phyloP scores from a whole-genome alignment of 768 basidiomycete species.

The Mycena sanguinolenta region DNA sequence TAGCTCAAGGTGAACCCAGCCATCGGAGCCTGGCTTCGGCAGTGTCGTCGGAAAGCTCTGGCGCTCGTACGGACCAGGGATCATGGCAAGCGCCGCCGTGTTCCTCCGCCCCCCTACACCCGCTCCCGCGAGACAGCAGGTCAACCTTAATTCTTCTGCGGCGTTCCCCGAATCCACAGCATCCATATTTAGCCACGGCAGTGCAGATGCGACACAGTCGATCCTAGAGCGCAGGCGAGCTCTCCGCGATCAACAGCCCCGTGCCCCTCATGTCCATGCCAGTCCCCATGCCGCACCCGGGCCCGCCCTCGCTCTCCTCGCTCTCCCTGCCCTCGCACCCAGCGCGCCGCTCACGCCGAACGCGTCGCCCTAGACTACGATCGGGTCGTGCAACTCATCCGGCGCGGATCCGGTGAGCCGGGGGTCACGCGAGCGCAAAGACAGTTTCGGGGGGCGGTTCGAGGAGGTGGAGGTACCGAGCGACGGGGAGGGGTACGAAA shows the following conservation, averaged over 20 bases:
- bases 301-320: conserved; percentile 39
- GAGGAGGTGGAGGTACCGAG: conserved; percentile 82
- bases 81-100: conserved; percentile 77
- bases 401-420: conserved; percentile 27
- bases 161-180: conserved; percentile 35
- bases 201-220: conserved; percentile 42
- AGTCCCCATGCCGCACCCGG: neutral
- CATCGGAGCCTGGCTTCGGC: conserved; percentile 14
- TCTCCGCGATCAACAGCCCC: conserved; percentile 53
- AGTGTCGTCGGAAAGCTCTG: conserved; percentile 67
- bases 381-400: conserved; percentile 54
- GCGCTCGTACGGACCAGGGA: conserved; percentile 82
- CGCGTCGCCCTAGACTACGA: conserved; percentile 47
- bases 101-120: conserved; percentile 62
- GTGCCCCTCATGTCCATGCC: conserved; percentile 45
- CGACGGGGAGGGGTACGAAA: conserved; percentile 76
- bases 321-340: conserved; percentile 50
- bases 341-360: conserved; percentile 14
- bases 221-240: conserved; percentile 64
- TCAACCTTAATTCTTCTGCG: conserved; percentile 47
- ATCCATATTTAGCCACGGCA: conserved; percentile 38
- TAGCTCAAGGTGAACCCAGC: conserved; percentile 34
- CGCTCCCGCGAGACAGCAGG: conserved; percentile 46
- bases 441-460: conserved; percentile 49
- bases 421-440: conserved; percentile 57